Base-by-base conservation (phyloP, 1,284 basidiomycete genomes). In the Irpex sp. region DNA sequence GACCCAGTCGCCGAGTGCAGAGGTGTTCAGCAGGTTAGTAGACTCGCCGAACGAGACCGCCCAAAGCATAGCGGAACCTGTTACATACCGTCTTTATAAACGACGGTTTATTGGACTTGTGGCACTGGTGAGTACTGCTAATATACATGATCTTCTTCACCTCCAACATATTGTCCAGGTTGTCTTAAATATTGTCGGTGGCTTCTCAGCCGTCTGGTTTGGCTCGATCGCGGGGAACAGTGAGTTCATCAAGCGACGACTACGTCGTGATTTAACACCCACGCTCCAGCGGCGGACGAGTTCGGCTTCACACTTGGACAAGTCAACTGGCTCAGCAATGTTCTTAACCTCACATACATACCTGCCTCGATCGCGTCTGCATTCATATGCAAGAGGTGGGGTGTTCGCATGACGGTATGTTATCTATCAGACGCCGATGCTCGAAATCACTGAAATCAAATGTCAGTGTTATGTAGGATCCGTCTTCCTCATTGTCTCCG, bases 271-370 rank as follows among this genome's bases (percentile, higher is more conserved):
- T 46, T 11, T 46, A n/a, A n/a, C 50, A 9, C 50, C 50, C 5
- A n/a, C 9, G 15, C 15, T 51, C 13, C 47, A 61, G 58, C 51
- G 43, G 15, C 47, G 60, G 11, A 31, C 21, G 59, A 89, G 47
- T 90, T 91, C 67, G 77, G 78, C 7, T 84, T 90, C 62, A 82
- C 85, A 0, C 75, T 92, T 26, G 77, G 85, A 72, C 75, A 87
- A 70, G 84, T 92, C 31, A 92, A 90, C 67, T 93, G 91, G 91
- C 78, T 93, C 4, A 85, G 87, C 5, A 93, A 89, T 68, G 80
- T 88, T 59, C 76, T 88, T 17, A 80, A 83, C 1, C 77, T 83
- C 51, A 71, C 87, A 0, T 92, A 85, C 66, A 75, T 92, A 9
- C 87, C 88, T 1, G 77, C 78, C 7, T 84, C 89, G 0, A 70